Evolutionary conservation across 1,284 basidiomycete species (phyloP).

Genomic region (Erythrobasidium hasegawianum): DNA sequence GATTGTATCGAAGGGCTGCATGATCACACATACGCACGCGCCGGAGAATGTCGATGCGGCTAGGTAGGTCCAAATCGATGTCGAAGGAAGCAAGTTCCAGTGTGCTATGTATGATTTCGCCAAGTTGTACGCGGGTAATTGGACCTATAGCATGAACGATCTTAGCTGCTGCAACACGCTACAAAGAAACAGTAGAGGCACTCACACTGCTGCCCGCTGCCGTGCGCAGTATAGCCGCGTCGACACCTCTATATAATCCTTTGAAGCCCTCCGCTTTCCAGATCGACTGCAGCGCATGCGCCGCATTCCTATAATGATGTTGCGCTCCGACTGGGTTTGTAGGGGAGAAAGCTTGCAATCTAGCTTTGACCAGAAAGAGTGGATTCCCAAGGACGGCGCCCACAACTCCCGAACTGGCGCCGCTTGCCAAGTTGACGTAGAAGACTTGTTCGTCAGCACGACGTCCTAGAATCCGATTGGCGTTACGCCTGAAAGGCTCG

Average conservation of each 20-base stretch:
- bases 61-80: conserved; percentile 82
- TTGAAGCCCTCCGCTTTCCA: conserved; percentile 69
- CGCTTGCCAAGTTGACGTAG: conserved; percentile 38
- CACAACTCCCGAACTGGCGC: conserved; percentile 38
- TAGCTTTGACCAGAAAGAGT: conserved; percentile 93
- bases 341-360: conserved; percentile 95
- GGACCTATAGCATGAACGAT: conserved; percentile 58
- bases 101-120: conserved; percentile 72
- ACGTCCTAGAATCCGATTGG: conserved; percentile 68
- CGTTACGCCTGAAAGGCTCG: conserved; percentile 74
- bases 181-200: no score
- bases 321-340: conserved; percentile 90
- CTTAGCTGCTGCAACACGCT: no score
- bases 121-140: conserved; percentile 92
- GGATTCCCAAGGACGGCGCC: conserved; percentile 82
- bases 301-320: conserved; percentile 79
- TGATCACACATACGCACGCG: conserved; percentile 64
- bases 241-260: conserved; percentile 83
- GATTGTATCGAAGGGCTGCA: conserved; percentile 56
- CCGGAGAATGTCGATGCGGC: conserved; percentile 85
- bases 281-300: conserved; percentile 76
- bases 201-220: conserved; percentile 83
- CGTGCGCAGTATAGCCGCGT: conserved; percentile 87
- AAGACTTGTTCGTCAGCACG: conserved; percentile 30
- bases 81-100: conserved; percentile 62